phyloP scores from a whole-genome alignment of 2,329 filamentous ascomycete species.

The Penicillium vulpinum region DNA sequence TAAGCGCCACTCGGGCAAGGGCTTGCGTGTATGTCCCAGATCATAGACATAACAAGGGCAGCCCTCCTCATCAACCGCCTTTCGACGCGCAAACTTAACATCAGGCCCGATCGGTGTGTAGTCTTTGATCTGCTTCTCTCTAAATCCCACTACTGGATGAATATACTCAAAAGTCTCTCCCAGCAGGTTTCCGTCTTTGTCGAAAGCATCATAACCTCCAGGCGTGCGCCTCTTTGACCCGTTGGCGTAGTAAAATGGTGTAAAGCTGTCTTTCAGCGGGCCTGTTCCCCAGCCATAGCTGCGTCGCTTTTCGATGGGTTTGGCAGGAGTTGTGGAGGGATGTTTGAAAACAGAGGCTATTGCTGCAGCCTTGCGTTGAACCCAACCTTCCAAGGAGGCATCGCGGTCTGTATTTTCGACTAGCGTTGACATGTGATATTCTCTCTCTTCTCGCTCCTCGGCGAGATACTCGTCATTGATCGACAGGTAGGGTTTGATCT shows the following conservation, averaged over 20 bases:
- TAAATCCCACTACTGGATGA: slow-evolving; percentile 22
- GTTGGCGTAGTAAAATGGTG: slow-evolving; percentile 17
- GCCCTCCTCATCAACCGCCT: slow-evolving; percentile 4
- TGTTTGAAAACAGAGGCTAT: not conserved
- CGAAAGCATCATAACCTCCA: slow-evolving; percentile 10
- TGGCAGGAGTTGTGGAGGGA: not conserved
- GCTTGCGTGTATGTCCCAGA: slow-evolving; percentile 5
- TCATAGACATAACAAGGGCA: slow-evolving; percentile 13
- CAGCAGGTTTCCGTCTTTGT: slow-evolving; percentile 4
- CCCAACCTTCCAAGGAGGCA: slow-evolving; percentile 5
- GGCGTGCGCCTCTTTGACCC: slow-evolving; percentile 17
- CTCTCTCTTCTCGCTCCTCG: slow-evolving; percentile 9
- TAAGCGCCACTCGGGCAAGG: slow-evolving; percentile 19
- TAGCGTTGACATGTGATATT: slow-evolving; percentile 3
- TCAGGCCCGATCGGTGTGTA: slow-evolving; percentile 13
- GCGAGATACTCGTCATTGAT: slow-evolving; percentile 11
- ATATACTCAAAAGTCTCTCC: slow-evolving; percentile 20
- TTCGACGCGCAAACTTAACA: slow-evolving; percentile 13
- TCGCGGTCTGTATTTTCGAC: not conserved
- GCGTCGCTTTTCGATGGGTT: not conserved
- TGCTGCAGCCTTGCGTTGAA: not conserved
- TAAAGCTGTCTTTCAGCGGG: slow-evolving; percentile 15
- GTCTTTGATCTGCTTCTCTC: slow-evolving; percentile 9
- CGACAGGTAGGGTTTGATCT: slow-evolving; percentile 18
- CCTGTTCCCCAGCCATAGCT: slow-evolving; percentile 19